Conservation (phyloP, 1,139 yeast genomes). For the Kodamaea plutei region DNA sequence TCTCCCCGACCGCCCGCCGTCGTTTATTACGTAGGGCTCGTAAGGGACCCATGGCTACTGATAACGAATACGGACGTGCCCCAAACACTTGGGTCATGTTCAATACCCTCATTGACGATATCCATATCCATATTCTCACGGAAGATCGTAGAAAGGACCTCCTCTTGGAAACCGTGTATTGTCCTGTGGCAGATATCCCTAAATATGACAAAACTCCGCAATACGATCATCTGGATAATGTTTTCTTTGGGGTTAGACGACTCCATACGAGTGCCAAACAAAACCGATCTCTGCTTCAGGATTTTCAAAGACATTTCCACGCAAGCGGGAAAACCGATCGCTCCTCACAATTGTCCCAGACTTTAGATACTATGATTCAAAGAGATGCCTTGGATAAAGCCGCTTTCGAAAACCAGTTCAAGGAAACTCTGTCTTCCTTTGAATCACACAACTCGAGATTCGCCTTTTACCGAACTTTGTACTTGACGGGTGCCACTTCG, state of each 20-base stretch:
- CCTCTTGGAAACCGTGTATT: conserved; percentile 69
- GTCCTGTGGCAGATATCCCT: conserved; percentile 39
- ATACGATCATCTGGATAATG: conserved; percentile 33
- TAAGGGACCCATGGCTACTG: conserved; percentile 52
- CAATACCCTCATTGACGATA: conserved; percentile 58
- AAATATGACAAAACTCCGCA: conserved; percentile 19
- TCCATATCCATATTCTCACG: conserved; percentile 71
- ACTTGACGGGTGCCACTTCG: conserved; percentile 30
- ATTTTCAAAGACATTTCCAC: background rate
- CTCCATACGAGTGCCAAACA: conserved; percentile 34
- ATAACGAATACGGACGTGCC: conserved; percentile 51
- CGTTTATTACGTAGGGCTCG: conserved; percentile 58
- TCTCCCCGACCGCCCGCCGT: conserved; percentile 55
- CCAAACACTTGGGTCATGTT: conserved; percentile 81
- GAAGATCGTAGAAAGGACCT: conserved; percentile 61
- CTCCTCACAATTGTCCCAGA: background rate
- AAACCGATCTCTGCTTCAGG: too few relatives aligned
- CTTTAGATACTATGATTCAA: background rate
- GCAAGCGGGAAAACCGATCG: background rate
- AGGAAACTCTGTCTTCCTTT: background rate
- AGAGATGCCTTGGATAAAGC: background rate
- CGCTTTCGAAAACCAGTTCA: conserved; percentile 1
- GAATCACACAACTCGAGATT: conserved; percentile 29
- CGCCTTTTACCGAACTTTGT: conserved; percentile 36
- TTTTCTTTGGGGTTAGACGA: conserved; percentile 47